Conservation (phyloP, 1,284 basidiomycete species). For the Termitomyces sp. region DNA sequence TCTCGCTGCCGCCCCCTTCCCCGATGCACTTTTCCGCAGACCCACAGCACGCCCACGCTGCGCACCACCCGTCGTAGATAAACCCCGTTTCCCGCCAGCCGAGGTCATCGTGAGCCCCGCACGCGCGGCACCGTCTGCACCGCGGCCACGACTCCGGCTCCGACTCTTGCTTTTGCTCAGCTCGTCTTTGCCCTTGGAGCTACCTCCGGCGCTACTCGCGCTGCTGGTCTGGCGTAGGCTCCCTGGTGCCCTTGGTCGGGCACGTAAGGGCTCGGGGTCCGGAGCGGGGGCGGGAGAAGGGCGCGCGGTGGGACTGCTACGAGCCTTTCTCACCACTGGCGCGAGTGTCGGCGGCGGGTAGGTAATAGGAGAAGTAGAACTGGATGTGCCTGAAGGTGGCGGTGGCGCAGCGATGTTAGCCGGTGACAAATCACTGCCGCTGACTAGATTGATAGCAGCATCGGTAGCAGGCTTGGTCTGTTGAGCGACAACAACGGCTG, state of each 20-base stretch:
- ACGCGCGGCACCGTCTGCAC: slow-evolving; percentile 1
- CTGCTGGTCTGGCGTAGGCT: slow-evolving; percentile 14
- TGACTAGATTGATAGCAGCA: background rate
- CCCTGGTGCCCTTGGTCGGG: slow-evolving; percentile 3
- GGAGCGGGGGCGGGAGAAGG: background rate
- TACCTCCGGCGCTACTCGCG: slow-evolving; percentile 2
- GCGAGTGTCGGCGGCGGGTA: background rate
- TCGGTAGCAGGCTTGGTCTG: background rate
- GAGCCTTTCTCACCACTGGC: background rate
- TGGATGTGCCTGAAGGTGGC: background rate
- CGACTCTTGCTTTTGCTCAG: slow-evolving; percentile 12
- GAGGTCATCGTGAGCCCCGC: slow-evolving; percentile 17
- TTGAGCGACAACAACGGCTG: background rate
- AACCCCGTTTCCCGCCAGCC: background rate
- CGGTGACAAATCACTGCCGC: background rate
- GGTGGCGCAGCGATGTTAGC: slow-evolving; percentile 1
- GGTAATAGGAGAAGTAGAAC: background rate
- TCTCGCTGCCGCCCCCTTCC: slow-evolving; percentile 2
- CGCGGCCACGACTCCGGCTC: slow-evolving; percentile 14
- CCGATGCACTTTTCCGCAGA: background rate
- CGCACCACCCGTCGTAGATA: background rate
- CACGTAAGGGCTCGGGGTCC: slow-evolving; percentile 1
- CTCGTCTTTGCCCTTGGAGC: background rate
- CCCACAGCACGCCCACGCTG: background rate
- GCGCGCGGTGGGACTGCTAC: background rate